Evolutionary conservation across 495 filamentous ascomycete genomes (phyloP), one percentile per base, ranked within the genome.

Genomic region (Xylaria sp.): DNA sequence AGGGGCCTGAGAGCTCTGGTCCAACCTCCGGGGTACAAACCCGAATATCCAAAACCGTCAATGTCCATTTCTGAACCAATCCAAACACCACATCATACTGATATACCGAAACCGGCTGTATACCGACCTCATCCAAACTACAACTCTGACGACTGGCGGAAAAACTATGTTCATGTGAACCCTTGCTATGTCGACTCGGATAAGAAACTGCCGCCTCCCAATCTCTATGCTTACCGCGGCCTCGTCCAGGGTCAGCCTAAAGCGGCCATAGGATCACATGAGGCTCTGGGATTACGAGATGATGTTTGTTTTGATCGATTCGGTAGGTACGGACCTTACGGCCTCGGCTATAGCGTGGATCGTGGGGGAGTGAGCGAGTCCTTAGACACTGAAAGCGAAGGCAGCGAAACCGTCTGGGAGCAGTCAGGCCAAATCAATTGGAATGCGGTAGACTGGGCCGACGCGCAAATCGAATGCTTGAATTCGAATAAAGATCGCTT

Each of bases 261-360:
- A 53, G 87, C 93, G 26, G 86, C 91, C 5, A 89, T 97, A 74
- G 96, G 96, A 11, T 94, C 92, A 1, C 90, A 97, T 77, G 85
- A 88, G 5, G 78, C 95, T 44, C 77, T 98, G 12, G 95, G 93
- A 0, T 76, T 97, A 21, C 88, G 88, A 41, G 88, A 96, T 68
- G 92, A 97, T 76, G 85, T 98, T 57, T 99, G 96, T 81, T 98
- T 97, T 79, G 96, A 99, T 71, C 87, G 96, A 1, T 97, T 93
- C 80, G 94, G 96, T 37, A 88, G 95, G 63, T 86, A 97, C 26
- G 97, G 96, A 0, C 91, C 95, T 1, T 99, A 99, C 75, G 96
- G 96, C 0, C 85, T 92, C 44, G 96, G 96, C 46, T 98, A 98
- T 76, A 88, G 86, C 41, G 81, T 85, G 26, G 87, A 88, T 61